These are phyloP conservation scores for Adansonia rubrostipa DNA, from an alignment of 441 rosid genomes.

Conservation along the genomic window DNA sequence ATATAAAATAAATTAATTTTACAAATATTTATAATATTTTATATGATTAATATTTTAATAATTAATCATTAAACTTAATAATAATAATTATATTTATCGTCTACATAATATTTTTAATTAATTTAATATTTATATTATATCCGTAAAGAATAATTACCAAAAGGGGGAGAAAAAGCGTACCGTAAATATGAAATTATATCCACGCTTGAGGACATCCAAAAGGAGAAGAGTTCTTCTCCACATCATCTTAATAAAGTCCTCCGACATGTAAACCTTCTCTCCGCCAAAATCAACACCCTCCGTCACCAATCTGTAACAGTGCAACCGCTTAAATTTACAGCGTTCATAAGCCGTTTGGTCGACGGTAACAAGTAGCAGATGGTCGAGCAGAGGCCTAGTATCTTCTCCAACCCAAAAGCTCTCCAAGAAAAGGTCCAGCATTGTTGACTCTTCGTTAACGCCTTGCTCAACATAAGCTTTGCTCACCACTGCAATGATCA, in stretches of 20 bases:
- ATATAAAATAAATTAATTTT: too few species aligned
- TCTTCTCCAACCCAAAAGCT: constrained; percentile 81
- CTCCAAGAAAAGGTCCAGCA: constrained; percentile 78
- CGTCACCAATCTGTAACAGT: constrained; percentile 65
- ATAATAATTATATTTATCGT: too few species aligned
- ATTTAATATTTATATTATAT: too few species aligned
- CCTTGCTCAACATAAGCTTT: constrained; percentile 65
- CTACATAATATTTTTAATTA: too few species aligned
- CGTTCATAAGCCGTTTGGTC: constrained; percentile 69
- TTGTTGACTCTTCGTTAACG: constrained; percentile 42
- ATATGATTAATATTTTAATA: too few species aligned
- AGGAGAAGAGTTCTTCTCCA: constrained; percentile 72
- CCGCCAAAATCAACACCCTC: constrained; percentile 54
- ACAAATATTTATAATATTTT: too few species aligned
- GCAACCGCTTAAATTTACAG: constrained; percentile 59
- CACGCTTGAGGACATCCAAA: constrained; percentile 58
- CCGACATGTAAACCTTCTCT: constrained; percentile 77
- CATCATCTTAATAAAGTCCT: constrained; percentile 75
- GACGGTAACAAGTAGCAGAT: constrained; percentile 59
- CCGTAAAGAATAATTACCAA: neutral
- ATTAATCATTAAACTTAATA: too few species aligned
- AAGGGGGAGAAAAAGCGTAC: constrained; percentile 34
- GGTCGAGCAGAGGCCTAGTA: constrained; percentile 54
- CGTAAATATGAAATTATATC: constrained; percentile 76
- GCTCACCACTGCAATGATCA: constrained; percentile 71